Evolutionary conservation across 2,329 filamentous ascomycete genomes (phyloP).

Genomic region (Teratosphaeria epicoccoides): DNA sequence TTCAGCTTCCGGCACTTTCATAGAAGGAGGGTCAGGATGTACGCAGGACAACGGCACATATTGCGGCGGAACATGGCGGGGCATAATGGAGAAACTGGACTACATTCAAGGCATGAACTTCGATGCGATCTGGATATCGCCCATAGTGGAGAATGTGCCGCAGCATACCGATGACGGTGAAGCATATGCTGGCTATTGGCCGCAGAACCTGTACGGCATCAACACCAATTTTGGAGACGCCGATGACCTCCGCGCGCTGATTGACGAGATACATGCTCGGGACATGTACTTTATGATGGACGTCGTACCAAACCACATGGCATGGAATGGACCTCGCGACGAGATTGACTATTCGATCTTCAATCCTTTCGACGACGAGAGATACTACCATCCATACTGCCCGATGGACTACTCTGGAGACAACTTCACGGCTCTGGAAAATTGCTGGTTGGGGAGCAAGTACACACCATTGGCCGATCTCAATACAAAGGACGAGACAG

Average conservation of each 20-base stretch:
- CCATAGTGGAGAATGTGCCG: constrained; percentile 33
- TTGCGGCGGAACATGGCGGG: constrained; percentile 33
- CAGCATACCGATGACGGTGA: constrained; percentile 33
- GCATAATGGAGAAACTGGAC: constrained; percentile 32
- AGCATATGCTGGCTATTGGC: constrained; percentile 45
- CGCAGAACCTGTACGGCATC: constrained; percentile 42
- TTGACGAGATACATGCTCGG: constrained; percentile 44
- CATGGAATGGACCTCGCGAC: constrained; percentile 35
- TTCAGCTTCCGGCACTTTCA: constrained; percentile 32
- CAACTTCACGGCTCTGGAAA: constrained; percentile 23
- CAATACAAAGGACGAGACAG: constrained; percentile 33
- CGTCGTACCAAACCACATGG: constrained; percentile 46
- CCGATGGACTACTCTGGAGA: constrained; percentile 37
- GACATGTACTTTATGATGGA: constrained; percentile 53
- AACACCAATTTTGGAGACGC: constrained; percentile 50
- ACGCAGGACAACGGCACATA: constrained; percentile 15
- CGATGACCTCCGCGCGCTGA: constrained; percentile 48
- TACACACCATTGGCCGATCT: constrained; percentile 38
- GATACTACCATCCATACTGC: constrained; percentile 53
- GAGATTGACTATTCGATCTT: constrained; percentile 45
- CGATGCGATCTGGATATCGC: constrained; percentile 39
- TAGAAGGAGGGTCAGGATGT: neutral
- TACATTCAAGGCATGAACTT: constrained; percentile 35
- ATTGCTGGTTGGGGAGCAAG: constrained; percentile 44
- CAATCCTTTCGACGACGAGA: constrained; percentile 44